Conservation (phyloP, 768 basidiomycete species). For the Boletus rex-veris region DNA sequence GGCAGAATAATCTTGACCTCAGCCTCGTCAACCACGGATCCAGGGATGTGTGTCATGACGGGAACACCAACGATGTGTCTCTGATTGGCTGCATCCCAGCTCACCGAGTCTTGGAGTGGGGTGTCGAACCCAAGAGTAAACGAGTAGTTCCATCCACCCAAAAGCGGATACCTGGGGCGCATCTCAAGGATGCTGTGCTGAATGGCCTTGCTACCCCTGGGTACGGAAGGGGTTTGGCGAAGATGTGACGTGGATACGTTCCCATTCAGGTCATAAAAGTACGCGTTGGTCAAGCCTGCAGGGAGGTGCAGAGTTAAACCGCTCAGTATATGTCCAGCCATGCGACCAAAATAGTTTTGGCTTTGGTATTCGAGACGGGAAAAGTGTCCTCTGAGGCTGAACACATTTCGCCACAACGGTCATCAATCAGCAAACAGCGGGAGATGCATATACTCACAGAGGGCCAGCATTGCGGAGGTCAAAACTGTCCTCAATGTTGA, state of each 20-base stretch:
- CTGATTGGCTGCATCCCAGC: slow-evolving; percentile 58
- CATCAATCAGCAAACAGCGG: neutral
- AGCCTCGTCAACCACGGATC: slow-evolving; percentile 76
- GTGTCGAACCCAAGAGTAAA: slow-evolving; percentile 95
- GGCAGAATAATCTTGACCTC: slow-evolving; percentile 81
- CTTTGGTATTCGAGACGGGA: slow-evolving; percentile 86
- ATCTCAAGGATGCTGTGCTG: slow-evolving; percentile 75
- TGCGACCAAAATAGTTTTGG: slow-evolving; percentile 64
- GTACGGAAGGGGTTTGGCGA: slow-evolving; percentile 60
- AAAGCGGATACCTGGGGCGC: slow-evolving; percentile 83
- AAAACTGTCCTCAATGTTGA: slow-evolving; percentile 91
- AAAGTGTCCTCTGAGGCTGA: slow-evolving; percentile 92
- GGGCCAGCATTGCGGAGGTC: slow-evolving; percentile 88
- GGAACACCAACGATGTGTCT: slow-evolving; percentile 78
- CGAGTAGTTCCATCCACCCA: slow-evolving; percentile 97
- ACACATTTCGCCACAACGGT: neutral
- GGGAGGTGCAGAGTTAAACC: slow-evolving; percentile 79
- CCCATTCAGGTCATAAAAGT: slow-evolving; percentile 90
- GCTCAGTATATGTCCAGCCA: slow-evolving; percentile 67
- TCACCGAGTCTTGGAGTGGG: slow-evolving; percentile 70
- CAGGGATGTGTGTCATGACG: slow-evolving; percentile 77
- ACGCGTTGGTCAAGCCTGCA: slow-evolving; percentile 72
- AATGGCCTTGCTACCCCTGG: slow-evolving; percentile 50
- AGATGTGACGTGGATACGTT: slow-evolving; percentile 95
- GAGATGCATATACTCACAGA: slow-evolving; percentile 49